Percentiles rank a stretch among this genome's conserved stretches.
Conservation (phyloP, 768 basidiomycete genomes). For the Galerina sulciceps region DNA sequence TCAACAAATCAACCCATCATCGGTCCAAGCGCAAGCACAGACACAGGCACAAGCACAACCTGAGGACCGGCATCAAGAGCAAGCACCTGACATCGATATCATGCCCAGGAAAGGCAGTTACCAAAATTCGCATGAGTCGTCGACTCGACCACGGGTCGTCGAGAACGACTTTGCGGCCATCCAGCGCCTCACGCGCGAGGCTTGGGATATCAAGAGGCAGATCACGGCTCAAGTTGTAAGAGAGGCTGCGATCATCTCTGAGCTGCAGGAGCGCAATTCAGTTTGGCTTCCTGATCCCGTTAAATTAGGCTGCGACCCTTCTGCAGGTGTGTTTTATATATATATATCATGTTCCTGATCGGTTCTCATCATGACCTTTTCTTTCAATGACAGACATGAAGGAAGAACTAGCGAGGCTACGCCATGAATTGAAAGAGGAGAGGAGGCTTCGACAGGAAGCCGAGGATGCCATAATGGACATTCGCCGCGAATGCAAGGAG, state of each 20-base stretch:
- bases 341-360: not conserved
- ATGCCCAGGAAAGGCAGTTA: not conserved
- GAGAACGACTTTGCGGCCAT: conserved; percentile 1
- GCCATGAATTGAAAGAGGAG: conserved; percentile 41
- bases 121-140: too few relatives aligned
- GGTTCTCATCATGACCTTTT: not conserved
- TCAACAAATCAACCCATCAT: too few relatives aligned
- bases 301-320: not conserved
- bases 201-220: conserved; percentile 30
- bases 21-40: too few relatives aligned
- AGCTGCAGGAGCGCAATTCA: conserved; percentile 26
- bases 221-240: conserved; percentile 26
- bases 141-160: not conserved
- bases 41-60: too few relatives aligned
- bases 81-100: not conserved
- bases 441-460: conserved; percentile 39
- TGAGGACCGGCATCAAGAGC: too few relatives aligned
- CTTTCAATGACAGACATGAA: conserved; percentile 23
- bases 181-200: conserved; percentile 26
- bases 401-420: conserved; percentile 29
- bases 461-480: conserved; percentile 48
- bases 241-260: conserved; percentile 28
- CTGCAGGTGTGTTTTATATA: conserved; percentile 2
- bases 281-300: conserved; percentile 8
- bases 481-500: conserved; percentile 50